Percentiles rank a stretch among this genome's conserved stretches.
phyloP scores from a whole-genome alignment of 306 rosid genomes.

The Malus asiatica region DNA sequence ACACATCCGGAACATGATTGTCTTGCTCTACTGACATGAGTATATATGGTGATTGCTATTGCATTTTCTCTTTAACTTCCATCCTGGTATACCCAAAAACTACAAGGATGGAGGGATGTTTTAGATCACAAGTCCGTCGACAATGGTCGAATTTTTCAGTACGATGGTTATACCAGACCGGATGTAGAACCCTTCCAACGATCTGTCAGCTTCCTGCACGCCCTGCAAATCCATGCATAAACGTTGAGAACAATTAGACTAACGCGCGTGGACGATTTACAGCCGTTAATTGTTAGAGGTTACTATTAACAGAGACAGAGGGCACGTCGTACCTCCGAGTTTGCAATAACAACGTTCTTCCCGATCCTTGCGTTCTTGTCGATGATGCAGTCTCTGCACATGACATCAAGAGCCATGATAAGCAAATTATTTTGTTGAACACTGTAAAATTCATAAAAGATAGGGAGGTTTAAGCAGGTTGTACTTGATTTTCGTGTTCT shows the following conservation, averaged over 20 bases:
- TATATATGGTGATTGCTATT: background rate
- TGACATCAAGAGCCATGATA: constrained; percentile 9
- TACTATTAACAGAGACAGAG: background rate
- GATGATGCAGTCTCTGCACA: constrained; percentile 77
- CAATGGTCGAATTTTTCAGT: constrained; percentile 58
- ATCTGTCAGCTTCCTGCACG: constrained; percentile 82
- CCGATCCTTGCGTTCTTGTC: constrained; percentile 94
- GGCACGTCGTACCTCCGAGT: constrained; percentile 47
- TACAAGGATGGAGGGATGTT: background rate
- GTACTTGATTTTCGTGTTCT: constrained; percentile 75
- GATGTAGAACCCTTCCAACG: constrained; percentile 83
- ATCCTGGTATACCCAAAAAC: constrained; percentile 24
- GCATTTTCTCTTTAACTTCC: constrained; percentile 10
- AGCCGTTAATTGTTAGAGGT: background rate
- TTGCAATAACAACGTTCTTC: constrained; percentile 66
- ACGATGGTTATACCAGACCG: constrained; percentile 71
- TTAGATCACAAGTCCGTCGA: constrained; percentile 58
- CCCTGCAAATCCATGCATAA: constrained; percentile 45
- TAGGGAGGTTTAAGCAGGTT: constrained; percentile 3
- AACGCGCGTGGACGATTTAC: background rate
- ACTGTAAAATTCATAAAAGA: background rate
- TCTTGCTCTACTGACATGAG: constrained; percentile 6
- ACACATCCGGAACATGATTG: background rate
- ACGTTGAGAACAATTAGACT: background rate
- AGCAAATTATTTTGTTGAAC: background rate